Conservation (phyloP, 2,329 filamentous ascomycete species). For the Didymosphaeria variabile region DNA sequence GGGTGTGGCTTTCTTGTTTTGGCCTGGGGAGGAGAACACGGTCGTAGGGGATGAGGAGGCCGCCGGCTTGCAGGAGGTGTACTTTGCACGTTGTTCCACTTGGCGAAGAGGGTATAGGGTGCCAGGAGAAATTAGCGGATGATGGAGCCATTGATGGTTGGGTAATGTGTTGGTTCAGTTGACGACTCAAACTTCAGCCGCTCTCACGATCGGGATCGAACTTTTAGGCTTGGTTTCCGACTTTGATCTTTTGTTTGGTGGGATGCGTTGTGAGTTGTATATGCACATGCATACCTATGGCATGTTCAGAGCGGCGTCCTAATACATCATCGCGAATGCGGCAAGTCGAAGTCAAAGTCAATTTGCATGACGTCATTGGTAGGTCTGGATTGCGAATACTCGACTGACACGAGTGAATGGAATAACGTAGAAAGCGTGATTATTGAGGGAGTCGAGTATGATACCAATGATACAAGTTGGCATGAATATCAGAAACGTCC, state of each 20-base stretch:
- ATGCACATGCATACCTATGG: too few species aligned
- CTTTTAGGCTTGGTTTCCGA: too few species aligned
- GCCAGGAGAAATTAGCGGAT: conserved; percentile 30
- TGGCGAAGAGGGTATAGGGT: conserved; percentile 33
- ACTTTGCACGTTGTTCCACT: conserved; percentile 38
- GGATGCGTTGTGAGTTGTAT: not conserved
- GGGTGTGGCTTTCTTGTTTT: conserved; percentile 47
- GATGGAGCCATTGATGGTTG: conserved; percentile 14
- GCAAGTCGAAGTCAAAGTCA: not conserved
- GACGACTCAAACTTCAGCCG: too few species aligned
- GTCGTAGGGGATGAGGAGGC: conserved; percentile 57
- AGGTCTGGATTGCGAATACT: not conserved
- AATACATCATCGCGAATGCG: not conserved
- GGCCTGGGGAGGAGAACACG: conserved; percentile 57
- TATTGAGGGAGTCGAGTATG: not conserved
- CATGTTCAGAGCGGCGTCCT: not conserved
- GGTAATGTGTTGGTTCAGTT: too few species aligned
- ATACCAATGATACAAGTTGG: too few species aligned
- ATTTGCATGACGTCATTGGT: not conserved
- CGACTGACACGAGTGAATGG: not conserved
- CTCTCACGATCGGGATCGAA: too few species aligned
- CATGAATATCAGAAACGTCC: too few species aligned
- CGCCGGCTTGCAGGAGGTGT: conserved; percentile 46
- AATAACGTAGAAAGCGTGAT: not conserved
- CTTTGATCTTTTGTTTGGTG: not conserved